phyloP scores from a whole-genome alignment of 2,329 filamentous ascomycete genomes.

The Zymoseptoria ardabiliae region DNA sequence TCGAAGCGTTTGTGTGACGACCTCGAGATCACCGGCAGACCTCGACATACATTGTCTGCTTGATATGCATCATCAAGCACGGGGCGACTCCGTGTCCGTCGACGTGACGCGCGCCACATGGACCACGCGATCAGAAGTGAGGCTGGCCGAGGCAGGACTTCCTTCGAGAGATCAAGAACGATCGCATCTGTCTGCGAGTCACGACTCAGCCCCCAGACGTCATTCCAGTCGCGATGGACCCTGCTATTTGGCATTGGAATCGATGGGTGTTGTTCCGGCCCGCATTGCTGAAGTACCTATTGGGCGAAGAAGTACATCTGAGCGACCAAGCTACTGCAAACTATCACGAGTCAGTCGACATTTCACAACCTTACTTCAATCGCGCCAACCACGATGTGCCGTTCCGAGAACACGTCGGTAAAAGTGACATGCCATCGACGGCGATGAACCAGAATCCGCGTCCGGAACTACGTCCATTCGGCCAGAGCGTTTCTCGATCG shows the following conservation, averaged over 20 bases:
- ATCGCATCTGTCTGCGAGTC: background rate
- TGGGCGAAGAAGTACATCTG: background rate
- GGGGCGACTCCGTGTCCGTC: background rate
- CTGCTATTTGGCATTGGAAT: background rate
- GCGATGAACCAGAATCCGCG: background rate
- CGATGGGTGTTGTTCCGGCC: background rate
- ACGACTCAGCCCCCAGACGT: background rate
- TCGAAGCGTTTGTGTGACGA: background rate
- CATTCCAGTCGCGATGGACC: background rate
- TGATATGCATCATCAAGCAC: background rate
- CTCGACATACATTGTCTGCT: background rate
- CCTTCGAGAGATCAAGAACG: background rate
- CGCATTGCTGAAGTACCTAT: background rate
- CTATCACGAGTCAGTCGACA: background rate
- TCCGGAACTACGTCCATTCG: background rate
- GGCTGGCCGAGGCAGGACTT: background rate
- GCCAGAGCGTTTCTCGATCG: background rate
- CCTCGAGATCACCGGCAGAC: background rate
- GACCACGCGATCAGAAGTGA: background rate
- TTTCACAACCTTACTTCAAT: background rate
- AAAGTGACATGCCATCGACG: background rate
- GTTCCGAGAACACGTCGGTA: background rate
- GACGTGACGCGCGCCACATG: background rate
- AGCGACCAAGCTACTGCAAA: background rate
- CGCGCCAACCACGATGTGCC: background rate